These are phyloP conservation scores for Penstemon davidsonii DNA, from an alignment of 257 asterid genomes.

Conservation along the genomic window DNA sequence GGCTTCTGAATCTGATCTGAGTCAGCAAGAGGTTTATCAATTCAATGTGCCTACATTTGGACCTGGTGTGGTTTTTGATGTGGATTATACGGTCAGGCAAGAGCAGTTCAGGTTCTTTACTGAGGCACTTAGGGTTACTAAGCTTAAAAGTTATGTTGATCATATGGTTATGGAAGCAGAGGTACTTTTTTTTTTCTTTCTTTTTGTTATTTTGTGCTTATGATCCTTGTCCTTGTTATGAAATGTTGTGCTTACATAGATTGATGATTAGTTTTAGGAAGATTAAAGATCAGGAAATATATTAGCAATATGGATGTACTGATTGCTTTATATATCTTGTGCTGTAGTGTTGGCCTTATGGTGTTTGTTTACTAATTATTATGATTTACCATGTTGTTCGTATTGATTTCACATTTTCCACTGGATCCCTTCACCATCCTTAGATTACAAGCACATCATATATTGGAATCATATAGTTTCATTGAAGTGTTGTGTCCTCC, in stretches of 20 bases:
- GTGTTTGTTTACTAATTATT: neutral
- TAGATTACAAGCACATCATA: neutral
- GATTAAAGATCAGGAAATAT: neutral
- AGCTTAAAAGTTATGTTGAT: conserved; percentile 84
- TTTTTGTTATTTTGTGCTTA: neutral
- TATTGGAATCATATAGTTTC: conserved; percentile 3
- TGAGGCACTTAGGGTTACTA: conserved; percentile 79
- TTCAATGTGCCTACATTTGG: conserved; percentile 77
- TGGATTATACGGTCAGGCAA: conserved; percentile 78
- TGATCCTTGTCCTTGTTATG: neutral
- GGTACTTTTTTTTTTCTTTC: conserved; percentile 27
- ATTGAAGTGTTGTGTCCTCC: neutral
- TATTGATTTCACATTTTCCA: neutral
- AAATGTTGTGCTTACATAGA: neutral
- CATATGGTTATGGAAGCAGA: conserved; percentile 85
- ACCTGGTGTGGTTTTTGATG: conserved; percentile 96
- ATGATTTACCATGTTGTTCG: conserved; percentile 17
- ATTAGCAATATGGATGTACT: no score
- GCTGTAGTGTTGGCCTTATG: neutral
- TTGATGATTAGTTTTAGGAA: neutral
- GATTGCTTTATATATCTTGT: neutral
- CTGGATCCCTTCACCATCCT: no score
- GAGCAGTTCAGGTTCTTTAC: conserved; percentile 97
- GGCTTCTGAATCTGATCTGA: conserved; percentile 91
- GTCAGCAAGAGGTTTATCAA: conserved; percentile 39